Evolutionary conservation across 2,329 filamentous ascomycete species (phyloP), one percentile per base, ranked within the genome.

Genomic region (Penicillium olsonii): DNA sequence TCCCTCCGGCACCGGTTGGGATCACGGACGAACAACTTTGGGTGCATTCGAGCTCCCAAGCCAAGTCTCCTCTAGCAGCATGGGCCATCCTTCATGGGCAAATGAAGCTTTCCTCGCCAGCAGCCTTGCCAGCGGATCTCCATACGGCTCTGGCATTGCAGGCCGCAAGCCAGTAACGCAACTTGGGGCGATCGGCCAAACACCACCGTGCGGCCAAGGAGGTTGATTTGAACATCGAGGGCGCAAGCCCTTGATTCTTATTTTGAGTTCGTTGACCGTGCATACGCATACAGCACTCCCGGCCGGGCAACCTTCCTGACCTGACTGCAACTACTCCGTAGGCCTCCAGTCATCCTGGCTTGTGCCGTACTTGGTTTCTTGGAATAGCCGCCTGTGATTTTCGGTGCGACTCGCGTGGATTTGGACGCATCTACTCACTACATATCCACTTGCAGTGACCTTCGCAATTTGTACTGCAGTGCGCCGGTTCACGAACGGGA

Each of bases 121-220:
- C 48, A 63, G 59, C 18, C 50, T 66, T 8, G 54, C 67, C 5
- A 61, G 64, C 29, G 40, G 60, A 5, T 54, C 52, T 2, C 59
- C 59, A 22, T 60, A 61, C 24, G 62, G 52, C 33, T 56, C 66
- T 1, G 59, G 56, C 1, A 54, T 66, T 26, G 56, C 47, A 24
- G 52, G 48, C 19, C 68, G 68, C 51, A 68, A 61, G 48, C 49
- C 65, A 33, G 44, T 61, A 27, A 55, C 63, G 15, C 68, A 66
- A 39, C 71, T 70, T 46, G 71, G 71, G 26, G 66, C 68, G 37
- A 74, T 78, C 48, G 71, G 71, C 5, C 72, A 75, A 48, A 78
- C 74, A 26, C 76, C 77, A 18, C 75, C 74, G 19, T 76, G 73
- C 55, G 74, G 75, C 22, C 77, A 80, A 57, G 72, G 72, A 33